Evolutionary conservation across 2,329 filamentous ascomycete genomes (phyloP).

Genomic region (Aspergillus brasiliensis): DNA sequence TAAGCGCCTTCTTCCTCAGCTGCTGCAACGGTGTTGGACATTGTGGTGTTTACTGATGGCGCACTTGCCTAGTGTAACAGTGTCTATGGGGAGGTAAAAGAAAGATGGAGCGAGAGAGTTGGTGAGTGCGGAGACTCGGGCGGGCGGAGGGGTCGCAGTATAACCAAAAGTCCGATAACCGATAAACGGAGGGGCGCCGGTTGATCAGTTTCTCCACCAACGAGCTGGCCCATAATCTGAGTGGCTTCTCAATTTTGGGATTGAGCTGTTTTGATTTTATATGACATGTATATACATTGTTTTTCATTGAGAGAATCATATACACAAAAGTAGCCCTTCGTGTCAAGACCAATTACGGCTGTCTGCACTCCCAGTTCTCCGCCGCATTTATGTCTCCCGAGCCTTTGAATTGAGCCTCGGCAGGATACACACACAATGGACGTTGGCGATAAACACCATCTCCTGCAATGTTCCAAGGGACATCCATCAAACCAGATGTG

Average conservation of each 20-base stretch:
- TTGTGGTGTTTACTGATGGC: not conserved
- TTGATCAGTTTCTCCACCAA: constrained; percentile 8
- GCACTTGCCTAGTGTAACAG: not conserved
- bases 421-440: not conserved
- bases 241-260: not conserved
- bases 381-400: not conserved
- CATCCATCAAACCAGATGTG: not conserved
- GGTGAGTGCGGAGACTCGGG: not conserved
- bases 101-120: not conserved
- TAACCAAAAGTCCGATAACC: not conserved
- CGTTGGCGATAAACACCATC: constrained; percentile 3
- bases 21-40: constrained; percentile 11
- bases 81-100: not conserved
- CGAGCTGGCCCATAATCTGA: not conserved
- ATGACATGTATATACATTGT: not conserved
- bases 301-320: not conserved
- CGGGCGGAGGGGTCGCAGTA: not conserved
- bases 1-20: constrained; percentile 16
- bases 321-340: not conserved
- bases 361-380: not conserved
- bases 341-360: too few relatives aligned
- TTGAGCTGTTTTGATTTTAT: not conserved
- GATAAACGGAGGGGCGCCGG: not conserved
- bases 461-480: constrained; percentile 11
- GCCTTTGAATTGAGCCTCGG: not conserved